These are phyloP conservation scores for Penicillium palitans DNA, from an alignment of 2,329 filamentous ascomycete species.

Conservation along the genomic window DNA sequence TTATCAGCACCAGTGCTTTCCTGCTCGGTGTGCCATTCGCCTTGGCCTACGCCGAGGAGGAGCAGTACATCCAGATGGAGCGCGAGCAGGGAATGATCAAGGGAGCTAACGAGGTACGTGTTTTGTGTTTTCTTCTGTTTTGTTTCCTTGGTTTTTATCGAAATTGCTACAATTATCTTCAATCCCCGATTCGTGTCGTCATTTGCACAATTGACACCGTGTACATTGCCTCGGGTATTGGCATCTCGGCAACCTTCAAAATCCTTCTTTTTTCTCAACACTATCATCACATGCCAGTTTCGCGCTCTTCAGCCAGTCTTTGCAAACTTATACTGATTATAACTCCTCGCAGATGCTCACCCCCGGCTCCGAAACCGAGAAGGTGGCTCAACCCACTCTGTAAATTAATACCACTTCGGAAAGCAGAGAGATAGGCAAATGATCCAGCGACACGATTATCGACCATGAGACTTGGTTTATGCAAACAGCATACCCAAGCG, in stretches of 20 bases:
- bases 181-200: neutral
- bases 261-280: neutral
- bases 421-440: constrained; percentile 23
- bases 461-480: constrained; percentile 6
- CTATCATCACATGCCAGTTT: neutral
- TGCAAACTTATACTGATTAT: constrained; percentile 14
- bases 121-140: neutral
- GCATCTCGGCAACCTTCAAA: neutral
- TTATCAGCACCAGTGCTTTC: constrained; percentile 84
- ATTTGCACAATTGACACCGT: constrained; percentile 1
- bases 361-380: constrained; percentile 36
- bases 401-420: constrained; percentile 34
- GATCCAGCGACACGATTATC: constrained; percentile 15
- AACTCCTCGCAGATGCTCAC: constrained; percentile 42
- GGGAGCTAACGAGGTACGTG: constrained; percentile 73
- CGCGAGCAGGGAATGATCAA: constrained; percentile 95
- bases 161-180: neutral
- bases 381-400: constrained; percentile 36
- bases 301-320: neutral
- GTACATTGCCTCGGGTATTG: constrained; percentile 7
- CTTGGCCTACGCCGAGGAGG: constrained; percentile 90
- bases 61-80: constrained; percentile 97
- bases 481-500: constrained; percentile 1
- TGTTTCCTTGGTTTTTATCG: neutral
- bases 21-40: constrained; percentile 91